A percentile compares a stretch with the other conserved stretches of the same genome.
These are phyloP conservation scores for Medicago lupulina DNA, from an alignment of 306 rosid genomes.

Conservation along the genomic window DNA sequence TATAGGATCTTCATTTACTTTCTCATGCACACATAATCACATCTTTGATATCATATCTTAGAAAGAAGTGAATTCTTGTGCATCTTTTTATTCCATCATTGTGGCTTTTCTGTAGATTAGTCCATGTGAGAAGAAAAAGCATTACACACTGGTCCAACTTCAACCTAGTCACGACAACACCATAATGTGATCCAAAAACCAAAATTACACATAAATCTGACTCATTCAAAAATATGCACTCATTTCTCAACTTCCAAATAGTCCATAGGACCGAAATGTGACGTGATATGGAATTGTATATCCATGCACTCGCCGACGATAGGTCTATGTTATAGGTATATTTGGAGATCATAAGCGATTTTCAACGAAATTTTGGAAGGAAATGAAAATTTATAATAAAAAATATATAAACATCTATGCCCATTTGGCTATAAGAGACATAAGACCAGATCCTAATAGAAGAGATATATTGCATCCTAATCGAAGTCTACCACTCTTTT, in stretches of 20 bases:
- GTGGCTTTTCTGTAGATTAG: too few species aligned
- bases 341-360: neutral
- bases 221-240: neutral
- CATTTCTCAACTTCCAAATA: neutral
- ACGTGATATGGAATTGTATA: neutral
- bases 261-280: neutral
- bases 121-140: too few species aligned
- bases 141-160: too few species aligned
- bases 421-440: constrained; percentile 6
- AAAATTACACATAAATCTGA: too few species aligned
- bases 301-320: neutral
- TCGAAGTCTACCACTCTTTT: neutral
- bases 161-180: too few species aligned
- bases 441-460: neutral
- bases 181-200: too few species aligned
- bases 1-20: too few species aligned
- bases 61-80: too few species aligned
- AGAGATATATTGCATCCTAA: neutral
- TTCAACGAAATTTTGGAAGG: neutral
- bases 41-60: too few species aligned
- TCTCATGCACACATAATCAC: too few species aligned
- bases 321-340: neutral
- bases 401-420: neutral
- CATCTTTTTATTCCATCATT: too few species aligned
- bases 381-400: neutral